Percentiles rank a stretch among this genome's conserved stretches.
Evolutionary conservation across 192 early-diverging fungal genomes (phyloP).

Genomic region (Mortierella antarctica): DNA sequence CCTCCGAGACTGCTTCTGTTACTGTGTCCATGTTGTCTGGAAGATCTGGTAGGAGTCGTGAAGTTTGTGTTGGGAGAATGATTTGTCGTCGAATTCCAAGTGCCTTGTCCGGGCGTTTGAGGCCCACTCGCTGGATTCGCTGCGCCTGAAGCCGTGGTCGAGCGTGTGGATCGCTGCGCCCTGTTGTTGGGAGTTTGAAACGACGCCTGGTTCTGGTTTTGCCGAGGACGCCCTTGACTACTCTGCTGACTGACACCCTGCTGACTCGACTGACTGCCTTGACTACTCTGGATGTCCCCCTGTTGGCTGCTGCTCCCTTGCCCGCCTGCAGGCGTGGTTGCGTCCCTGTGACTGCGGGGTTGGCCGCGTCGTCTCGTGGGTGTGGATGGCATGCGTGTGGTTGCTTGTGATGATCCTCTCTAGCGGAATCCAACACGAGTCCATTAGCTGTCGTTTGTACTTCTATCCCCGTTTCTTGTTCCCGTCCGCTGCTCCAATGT

Average conservation of each 20-base stretch:
- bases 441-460: too few species aligned
- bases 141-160: not conserved
- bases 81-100: not conserved
- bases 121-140: not conserved
- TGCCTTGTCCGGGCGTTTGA: not conserved
- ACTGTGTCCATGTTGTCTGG: slow-evolving; percentile 8
- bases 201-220: not conserved
- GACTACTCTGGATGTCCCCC: too few species aligned
- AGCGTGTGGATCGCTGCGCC: not conserved
- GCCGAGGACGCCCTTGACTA: too few species aligned
- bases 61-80: slow-evolving; percentile 24
- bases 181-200: slow-evolving; percentile 10
- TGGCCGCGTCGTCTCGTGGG: slow-evolving; percentile 1
- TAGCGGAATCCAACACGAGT: too few species aligned
- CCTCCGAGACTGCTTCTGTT: slow-evolving; percentile 4
- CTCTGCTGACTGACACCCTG: too few species aligned
- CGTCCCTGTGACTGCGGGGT: not conserved
- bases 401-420: too few species aligned
- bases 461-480: too few species aligned
- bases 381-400: not conserved
- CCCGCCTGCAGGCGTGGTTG: not conserved
- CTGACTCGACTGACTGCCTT: too few species aligned
- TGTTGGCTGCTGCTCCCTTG: too few species aligned
- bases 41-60: slow-evolving; percentile 27
- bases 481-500: too few species aligned